phyloP scores from a whole-genome alignment of 257 asterid genomes.

The Gentiana macrophylla region DNA sequence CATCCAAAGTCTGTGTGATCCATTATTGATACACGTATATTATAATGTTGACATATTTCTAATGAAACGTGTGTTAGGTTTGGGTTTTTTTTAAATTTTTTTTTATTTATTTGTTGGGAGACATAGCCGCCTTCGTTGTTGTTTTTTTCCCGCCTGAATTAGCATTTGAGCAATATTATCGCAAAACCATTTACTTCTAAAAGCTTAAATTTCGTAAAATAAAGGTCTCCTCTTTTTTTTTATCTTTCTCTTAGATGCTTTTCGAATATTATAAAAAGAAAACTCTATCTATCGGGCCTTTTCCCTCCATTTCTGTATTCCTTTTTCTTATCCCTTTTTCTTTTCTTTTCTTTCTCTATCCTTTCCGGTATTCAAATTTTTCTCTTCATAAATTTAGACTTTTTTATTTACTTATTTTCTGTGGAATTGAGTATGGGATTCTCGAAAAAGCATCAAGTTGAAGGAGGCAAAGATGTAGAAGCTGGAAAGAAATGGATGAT shows the following conservation, averaged over 20 bases:
- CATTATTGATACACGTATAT: no score
- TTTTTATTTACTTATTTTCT: neutral
- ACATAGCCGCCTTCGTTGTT: no score
- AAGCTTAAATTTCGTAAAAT: conserved; percentile 2
- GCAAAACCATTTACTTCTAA: neutral
- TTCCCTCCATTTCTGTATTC: neutral
- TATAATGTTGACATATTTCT: no score
- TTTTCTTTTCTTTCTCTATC: conserved; percentile 24
- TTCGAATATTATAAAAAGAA: no score
- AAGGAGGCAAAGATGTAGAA: conserved; percentile 34
- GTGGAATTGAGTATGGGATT: conserved; percentile 34
- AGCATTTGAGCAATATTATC: no score
- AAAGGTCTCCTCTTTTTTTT: conserved; percentile 8
- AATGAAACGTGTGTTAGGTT: no score
- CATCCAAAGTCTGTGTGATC: no score
- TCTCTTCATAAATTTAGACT: neutral
- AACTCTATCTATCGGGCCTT: no score
- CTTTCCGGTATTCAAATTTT: conserved; percentile 8
- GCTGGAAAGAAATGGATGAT: conserved; percentile 50
- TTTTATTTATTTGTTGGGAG: neutral
- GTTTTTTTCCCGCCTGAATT: no score
- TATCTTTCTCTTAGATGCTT: conserved; percentile 1
- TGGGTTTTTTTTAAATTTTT: neutral
- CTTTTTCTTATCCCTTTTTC: conserved; percentile 17
- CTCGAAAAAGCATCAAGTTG: conserved; percentile 46